phyloP scores from a whole-genome alignment of 176 grass and related monocot genomes.

The Aegilops sharonensis region DNA sequence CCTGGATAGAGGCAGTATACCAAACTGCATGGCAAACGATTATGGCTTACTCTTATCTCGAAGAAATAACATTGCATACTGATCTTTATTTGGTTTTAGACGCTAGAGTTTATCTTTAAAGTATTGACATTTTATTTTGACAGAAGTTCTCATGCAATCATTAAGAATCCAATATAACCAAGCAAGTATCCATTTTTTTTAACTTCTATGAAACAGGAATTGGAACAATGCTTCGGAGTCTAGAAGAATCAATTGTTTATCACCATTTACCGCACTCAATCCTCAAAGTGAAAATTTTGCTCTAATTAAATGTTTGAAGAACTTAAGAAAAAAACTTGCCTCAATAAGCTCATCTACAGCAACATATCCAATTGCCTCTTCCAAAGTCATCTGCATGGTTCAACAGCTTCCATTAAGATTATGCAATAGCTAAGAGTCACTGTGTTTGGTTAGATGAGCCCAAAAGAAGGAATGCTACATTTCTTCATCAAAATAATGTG shows the following conservation, averaged over 20 bases:
- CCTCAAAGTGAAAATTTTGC: neutral
- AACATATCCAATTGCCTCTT: slow-evolving; percentile 99
- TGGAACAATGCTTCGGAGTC: neutral
- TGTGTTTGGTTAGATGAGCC: neutral
- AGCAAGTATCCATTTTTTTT: neutral
- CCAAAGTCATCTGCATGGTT: slow-evolving; percentile 87
- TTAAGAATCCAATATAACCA: neutral
- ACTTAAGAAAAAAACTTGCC: slow-evolving; percentile 51
- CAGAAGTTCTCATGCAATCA: neutral
- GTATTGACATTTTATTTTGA: neutral
- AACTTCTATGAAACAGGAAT: neutral
- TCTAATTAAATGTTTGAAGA: slow-evolving; percentile 3
- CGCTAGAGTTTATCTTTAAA: neutral
- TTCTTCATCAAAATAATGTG: neutral
- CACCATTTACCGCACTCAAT: neutral
- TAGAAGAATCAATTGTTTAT: slow-evolving; percentile 31
- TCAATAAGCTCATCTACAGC: slow-evolving; percentile 99
- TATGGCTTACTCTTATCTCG: neutral
- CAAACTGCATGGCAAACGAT: neutral
- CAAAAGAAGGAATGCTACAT: slow-evolving; percentile 5
- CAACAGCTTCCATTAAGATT: slow-evolving; percentile 33
- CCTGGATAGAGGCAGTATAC: neutral
- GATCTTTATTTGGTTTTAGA: neutral
- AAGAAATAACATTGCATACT: neutral
- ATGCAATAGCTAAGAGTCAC: neutral